Base-by-base conservation (phyloP, 2,329 filamentous ascomycete genomes). In the Xylaria sp. region DNA sequence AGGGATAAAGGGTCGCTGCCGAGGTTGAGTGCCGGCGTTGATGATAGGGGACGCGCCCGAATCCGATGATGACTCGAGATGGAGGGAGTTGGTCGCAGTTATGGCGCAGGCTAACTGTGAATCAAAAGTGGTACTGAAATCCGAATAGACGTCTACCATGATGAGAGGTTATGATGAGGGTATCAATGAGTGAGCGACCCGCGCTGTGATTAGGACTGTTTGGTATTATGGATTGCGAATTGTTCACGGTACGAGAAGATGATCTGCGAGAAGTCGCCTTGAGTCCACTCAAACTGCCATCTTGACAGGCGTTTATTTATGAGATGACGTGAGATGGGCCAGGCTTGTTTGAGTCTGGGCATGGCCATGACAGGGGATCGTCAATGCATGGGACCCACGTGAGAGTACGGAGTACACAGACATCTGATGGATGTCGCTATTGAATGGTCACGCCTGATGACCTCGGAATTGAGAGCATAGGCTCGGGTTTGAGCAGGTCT, bases 1-100 rank as follows among this genome's bases (percentile, higher is more conserved):
- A 54, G 76, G 62, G 58, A 78, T 72, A 55, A 76, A 80, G 2
- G 11, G 42, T 1, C 74, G 74, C 54, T 63, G 71, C 23, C 57
- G 48, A 19, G 39, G 9, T 44, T 54, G 52, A 42, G 52, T 16
- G 10, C 16, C 35, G 4, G 55, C 35, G 44, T 51, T 52, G 35
- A 59, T 54, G 2, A 44, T 23, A 42, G 42, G 10, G 13, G 42
- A 46, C 6, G 42, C n/a, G 13, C 10, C 11, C 2, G 42, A n/a
- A 5, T 46, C n/a, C 10, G 13, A 46, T 4, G 11, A 9, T 4
- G 37, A 42, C 2, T 13, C 37, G 7, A 10, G 37, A 13, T 9
- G 37, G 8, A 42, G 37, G 37, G 11, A 42, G 9, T 42, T 42
- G 37, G 37, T 42, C 9, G 37, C 37, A 42, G 8, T 42, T 13